These are phyloP conservation scores for Neocatenulostroma microsporum DNA, from an alignment of 2,329 filamentous ascomycete species.

Conservation along the genomic window DNA sequence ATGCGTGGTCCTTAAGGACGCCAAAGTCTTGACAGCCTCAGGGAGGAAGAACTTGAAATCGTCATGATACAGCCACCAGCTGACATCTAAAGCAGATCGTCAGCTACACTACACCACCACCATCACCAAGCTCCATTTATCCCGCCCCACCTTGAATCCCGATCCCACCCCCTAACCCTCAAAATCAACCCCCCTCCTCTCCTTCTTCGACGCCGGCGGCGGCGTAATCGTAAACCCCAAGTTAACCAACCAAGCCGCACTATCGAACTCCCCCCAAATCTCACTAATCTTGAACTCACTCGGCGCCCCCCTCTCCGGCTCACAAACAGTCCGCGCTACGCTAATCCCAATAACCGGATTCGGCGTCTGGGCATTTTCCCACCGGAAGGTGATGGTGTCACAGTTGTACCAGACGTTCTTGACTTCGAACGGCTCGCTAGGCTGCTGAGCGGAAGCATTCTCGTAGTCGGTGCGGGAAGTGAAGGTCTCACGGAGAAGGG, in stretches of 20 bases:
- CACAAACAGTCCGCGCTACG: conserved; percentile 2
- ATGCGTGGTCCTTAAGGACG: too few species aligned
- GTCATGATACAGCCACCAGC: too few species aligned
- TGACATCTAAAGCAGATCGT: too few species aligned
- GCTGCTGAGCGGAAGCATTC: conserved; percentile 10
- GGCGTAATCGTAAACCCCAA: conserved; percentile 5
- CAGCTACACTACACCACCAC: too few species aligned
- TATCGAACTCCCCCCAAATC: conserved; percentile 12
- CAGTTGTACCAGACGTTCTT: conserved; percentile 16
- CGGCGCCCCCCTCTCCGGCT: neutral
- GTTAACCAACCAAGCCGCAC: conserved; percentile 9
- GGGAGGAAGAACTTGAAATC: too few species aligned
- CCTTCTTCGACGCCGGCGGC: conserved; percentile 4
- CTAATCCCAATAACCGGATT: conserved; percentile 9
- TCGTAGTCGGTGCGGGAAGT: conserved; percentile 12
- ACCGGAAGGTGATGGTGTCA: conserved; percentile 14
- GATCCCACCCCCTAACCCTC: conserved; percentile 2
- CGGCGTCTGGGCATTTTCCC: conserved; percentile 11
- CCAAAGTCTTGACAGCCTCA: too few species aligned
- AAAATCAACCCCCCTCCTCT: conserved; percentile 5
- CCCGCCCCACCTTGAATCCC: neutral
- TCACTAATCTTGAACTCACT: conserved; percentile 6
- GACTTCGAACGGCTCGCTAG: conserved; percentile 13
- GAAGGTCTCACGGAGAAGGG: conserved; percentile 11
- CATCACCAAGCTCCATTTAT: too few species aligned